Base-by-base conservation (phyloP, 2,329 filamentous ascomycete genomes). In the Diaporthe ilicicola region DNA sequence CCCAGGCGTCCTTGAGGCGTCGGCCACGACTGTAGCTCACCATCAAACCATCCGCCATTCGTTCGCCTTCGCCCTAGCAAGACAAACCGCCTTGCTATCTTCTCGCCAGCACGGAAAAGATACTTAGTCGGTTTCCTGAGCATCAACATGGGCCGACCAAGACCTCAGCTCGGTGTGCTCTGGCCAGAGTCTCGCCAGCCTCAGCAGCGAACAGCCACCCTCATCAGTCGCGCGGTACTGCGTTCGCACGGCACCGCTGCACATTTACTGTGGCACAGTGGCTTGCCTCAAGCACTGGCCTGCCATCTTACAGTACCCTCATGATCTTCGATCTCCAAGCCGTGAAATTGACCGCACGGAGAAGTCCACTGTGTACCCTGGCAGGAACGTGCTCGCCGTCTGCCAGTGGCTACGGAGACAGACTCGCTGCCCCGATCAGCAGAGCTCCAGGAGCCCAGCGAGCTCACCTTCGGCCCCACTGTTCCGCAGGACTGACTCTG, bases 361-460 rank as follows among this genome's bases (percentile, higher is more conserved):
- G 37, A 9, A 34, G 32, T 5, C 32, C 24, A 48, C 42, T 62
- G 59, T 37, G 53, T 32, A 27, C 53, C 29, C 10, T 27, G 53
- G 15, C 53, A 55, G 51, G 51, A 37, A 54, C 51, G 39, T 48
- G 55, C 55, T 32, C 39, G 48, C 61, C 61, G 48, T 27, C 24
- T 39, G 22, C 62, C 62, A 66, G 34, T 32, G 27, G 32, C 65
- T 27, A 48, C 50, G 19, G 27, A 32, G 15, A n/a, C 53, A 15
- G 24, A n/a, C 51, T 29, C 34, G 50, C 50, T 32, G 50, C 27
- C 37, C 50, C 34, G 54, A 59, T 59, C 51, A 37, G 34, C 48
- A 66, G 62, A 44, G 48, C 62, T 44, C 62, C 34, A 67, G 37
- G 50, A 67, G 64, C 48, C 19, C n/a, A 55, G 54, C 34, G 37